These are phyloP conservation scores for Stentor coeruleus DNA, from an alignment of 73 alveolate genomes.

Conservation along the genomic window DNA sequence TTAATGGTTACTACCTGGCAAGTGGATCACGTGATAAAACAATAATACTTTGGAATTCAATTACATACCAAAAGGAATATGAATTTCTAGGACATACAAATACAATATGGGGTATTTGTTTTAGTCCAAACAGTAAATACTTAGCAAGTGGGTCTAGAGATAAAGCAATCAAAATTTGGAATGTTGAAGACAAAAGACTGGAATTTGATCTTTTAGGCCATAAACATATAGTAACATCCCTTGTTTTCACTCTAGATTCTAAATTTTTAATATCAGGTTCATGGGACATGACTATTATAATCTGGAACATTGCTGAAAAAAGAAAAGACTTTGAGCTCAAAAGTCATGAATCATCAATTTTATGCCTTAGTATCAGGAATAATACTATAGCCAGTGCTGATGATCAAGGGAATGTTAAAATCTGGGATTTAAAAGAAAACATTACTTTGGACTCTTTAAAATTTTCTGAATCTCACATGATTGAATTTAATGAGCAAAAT, in stretches of 20 bases:
- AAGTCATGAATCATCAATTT: neutral
- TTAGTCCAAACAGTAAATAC: neutral
- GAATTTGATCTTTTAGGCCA: neutral
- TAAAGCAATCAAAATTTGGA: neutral
- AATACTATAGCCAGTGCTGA: neutral
- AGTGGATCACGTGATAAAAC: neutral
- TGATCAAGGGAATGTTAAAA: neutral
- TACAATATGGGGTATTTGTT: neutral
- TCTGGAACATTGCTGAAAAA: neutral
- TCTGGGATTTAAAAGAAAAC: neutral
- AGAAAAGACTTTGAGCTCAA: neutral
- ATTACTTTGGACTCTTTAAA: no score
- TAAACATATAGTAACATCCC: neutral
- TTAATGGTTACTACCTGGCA: neutral
- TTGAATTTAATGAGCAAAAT: no score
- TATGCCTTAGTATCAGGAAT: neutral
- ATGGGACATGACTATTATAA: neutral
- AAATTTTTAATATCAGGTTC: neutral
- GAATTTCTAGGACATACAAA: neutral
- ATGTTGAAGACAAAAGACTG: neutral
- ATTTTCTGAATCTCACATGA: no score
- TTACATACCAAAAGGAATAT: neutral
- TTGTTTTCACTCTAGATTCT: neutral
- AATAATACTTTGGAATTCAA: neutral
- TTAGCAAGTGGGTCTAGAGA: neutral